These are phyloP conservation scores for Barnettozyma vustinii DNA, from an alignment of 805 yeast genomes.

Conservation along the genomic window DNA sequence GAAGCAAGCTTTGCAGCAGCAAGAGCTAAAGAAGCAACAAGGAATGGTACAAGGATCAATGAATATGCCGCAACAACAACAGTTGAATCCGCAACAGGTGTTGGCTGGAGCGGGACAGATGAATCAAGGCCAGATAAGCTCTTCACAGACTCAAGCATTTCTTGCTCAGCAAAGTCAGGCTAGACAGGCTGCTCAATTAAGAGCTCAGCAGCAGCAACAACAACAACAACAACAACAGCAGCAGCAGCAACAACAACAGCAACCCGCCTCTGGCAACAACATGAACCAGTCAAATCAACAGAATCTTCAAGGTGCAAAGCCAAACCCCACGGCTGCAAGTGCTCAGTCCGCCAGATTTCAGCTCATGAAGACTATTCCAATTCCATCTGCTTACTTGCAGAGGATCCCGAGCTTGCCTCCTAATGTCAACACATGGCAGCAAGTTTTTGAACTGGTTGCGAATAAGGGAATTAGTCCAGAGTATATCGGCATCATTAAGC, in stretches of 20 bases:
- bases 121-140: conserved; percentile 6
- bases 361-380: conserved; percentile 60
- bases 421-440: conserved; percentile 76
- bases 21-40: conserved; percentile 31
- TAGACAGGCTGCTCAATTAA: conserved; percentile 39
- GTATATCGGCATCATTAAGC: conserved; percentile 54
- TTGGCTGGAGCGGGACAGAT: neutral
- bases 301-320: neutral
- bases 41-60: conserved; percentile 24
- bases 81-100: conserved; percentile 5
- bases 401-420: conserved; percentile 75
- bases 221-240: conserved; percentile 8
- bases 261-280: conserved; percentile 6
- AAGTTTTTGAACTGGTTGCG: conserved; percentile 58
- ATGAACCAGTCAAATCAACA: conserved; percentile 8
- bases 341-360: conserved; percentile 1
- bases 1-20: conserved; percentile 19
- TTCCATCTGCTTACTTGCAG: conserved; percentile 61
- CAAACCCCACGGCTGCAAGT: neutral
- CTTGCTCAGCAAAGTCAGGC: conserved; percentile 47
- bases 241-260: conserved; percentile 17
- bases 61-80: conserved; percentile 19
- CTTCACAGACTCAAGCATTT: conserved; percentile 29
- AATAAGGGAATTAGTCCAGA: conserved; percentile 54
- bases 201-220: conserved; percentile 18